Evolutionary conservation across 1,284 basidiomycete genomes (phyloP).

Genomic region (Ceratobasidium sp.): DNA sequence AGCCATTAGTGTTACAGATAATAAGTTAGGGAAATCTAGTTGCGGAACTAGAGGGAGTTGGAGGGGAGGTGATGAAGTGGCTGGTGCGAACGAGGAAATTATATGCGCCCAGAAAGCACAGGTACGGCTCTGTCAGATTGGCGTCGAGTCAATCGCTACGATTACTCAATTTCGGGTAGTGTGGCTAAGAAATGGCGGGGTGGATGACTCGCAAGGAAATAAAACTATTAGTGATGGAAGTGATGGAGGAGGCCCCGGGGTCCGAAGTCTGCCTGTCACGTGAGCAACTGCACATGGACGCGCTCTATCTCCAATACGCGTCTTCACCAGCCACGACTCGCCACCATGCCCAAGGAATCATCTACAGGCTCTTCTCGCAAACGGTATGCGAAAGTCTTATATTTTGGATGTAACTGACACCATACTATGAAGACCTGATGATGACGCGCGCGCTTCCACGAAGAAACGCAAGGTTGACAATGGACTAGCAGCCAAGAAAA

Average conservation of each 20-base stretch:
- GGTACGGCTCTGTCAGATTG: not conserved
- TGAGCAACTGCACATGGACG: conserved; percentile 13
- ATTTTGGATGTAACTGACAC: not conserved
- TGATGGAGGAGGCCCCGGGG: not conserved
- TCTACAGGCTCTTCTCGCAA: conserved; percentile 26
- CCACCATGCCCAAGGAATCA: conserved; percentile 19
- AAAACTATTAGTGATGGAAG: conserved; percentile 9
- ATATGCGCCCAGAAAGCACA: conserved; percentile 7
- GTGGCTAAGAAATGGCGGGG: conserved; percentile 17
- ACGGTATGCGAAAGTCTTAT: not conserved
- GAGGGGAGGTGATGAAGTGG: not conserved
- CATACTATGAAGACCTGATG: conserved; percentile 1
- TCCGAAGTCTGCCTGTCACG: not conserved
- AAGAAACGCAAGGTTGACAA: conserved; percentile 69
- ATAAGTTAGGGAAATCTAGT: not conserved
- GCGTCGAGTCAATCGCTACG: not conserved
- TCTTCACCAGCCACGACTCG: conserved; percentile 5
- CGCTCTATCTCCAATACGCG: conserved; percentile 5
- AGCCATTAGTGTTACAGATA: conserved; percentile 2
- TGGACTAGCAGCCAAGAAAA: conserved; percentile 38
- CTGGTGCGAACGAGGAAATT: not conserved
- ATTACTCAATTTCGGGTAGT: not conserved
- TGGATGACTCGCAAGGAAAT: conserved; percentile 31
- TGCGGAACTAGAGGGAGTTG: not conserved
- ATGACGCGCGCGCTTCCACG: conserved; percentile 56